phyloP scores from a whole-genome alignment of 768 basidiomycete species.

The Amyloporia xantha region DNA sequence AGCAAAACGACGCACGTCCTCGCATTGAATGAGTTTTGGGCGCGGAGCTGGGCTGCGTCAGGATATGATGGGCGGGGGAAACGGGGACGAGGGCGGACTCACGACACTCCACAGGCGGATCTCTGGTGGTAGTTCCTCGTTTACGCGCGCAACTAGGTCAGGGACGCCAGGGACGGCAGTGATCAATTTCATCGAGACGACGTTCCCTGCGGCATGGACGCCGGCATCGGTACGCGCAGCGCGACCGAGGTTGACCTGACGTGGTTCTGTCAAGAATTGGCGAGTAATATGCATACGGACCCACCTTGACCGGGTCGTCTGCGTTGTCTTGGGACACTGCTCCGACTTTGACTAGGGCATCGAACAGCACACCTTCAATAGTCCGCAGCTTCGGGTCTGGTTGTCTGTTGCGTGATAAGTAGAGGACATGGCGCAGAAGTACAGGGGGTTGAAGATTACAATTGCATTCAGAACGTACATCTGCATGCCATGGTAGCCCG shows the following conservation, averaged over 20 bases:
- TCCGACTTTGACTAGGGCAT: conserved; percentile 81
- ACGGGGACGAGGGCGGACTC: conserved; percentile 30
- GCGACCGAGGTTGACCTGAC: conserved; percentile 72
- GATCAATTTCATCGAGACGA: conserved; percentile 90
- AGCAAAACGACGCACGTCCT: conserved; percentile 42
- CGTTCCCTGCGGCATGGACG: conserved; percentile 93
- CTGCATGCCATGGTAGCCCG: conserved; percentile 93
- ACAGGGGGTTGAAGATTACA: neutral
- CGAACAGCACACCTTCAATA: conserved; percentile 87
- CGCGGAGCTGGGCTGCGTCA: conserved; percentile 40
- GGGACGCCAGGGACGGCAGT: conserved; percentile 61
- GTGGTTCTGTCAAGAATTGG: no score
- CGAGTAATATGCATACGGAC: no score
- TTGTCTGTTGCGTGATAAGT: conserved; percentile 41
- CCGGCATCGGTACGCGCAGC: conserved; percentile 96
- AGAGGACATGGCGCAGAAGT: no score
- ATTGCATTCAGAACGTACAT: conserved; percentile 51
- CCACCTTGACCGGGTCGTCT: conserved; percentile 80
- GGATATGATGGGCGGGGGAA: neutral
- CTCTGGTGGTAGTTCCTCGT: conserved; percentile 83
- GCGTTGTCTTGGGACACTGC: conserved; percentile 95
- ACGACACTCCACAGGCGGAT: conserved; percentile 92
- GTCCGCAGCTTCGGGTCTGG: conserved; percentile 53
- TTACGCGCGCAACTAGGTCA: conserved; percentile 68
- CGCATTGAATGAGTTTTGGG: conserved; percentile 79